These are phyloP conservation scores for Rosa multiflora DNA, from an alignment of 306 rosid genomes.

Conservation along the genomic window DNA sequence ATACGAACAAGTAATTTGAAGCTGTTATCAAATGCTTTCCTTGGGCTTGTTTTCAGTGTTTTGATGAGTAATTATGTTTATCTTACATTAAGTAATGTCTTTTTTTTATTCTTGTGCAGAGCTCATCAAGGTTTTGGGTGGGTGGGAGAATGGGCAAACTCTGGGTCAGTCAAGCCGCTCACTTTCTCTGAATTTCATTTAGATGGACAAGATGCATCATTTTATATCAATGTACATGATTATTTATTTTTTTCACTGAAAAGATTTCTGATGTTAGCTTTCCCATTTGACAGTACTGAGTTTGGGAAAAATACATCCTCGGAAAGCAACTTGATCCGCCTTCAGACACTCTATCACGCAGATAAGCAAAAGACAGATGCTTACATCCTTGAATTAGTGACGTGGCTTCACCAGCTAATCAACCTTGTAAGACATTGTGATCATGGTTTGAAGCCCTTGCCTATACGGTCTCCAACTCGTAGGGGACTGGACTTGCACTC, in stretches of 20 bases:
- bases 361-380: constrained; percentile 71
- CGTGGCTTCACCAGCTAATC: constrained; percentile 65
- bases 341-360: constrained; percentile 81
- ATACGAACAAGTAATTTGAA: constrained; percentile 60
- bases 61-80: background rate
- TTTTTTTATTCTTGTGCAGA: constrained; percentile 46
- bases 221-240: background rate
- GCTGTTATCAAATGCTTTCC: background rate
- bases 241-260: background rate
- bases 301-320: constrained; percentile 42
- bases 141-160: constrained; percentile 96
- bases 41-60: constrained; percentile 1
- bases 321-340: constrained; percentile 54
- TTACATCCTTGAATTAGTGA: constrained; percentile 65
- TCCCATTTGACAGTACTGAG: constrained; percentile 52
- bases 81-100: background rate
- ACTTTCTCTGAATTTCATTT: background rate
- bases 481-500: constrained; percentile 56
- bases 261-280: background rate
- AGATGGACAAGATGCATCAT: background rate
- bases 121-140: constrained; percentile 96
- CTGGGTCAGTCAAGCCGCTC: constrained; percentile 51
- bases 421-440: constrained; percentile 58
- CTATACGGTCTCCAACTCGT: constrained; percentile 53
- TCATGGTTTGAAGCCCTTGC: constrained; percentile 44